These are phyloP conservation scores for Chrysoporthe puriensis DNA, from an alignment of 2,329 filamentous ascomycete species.

Conservation along the genomic window DNA sequence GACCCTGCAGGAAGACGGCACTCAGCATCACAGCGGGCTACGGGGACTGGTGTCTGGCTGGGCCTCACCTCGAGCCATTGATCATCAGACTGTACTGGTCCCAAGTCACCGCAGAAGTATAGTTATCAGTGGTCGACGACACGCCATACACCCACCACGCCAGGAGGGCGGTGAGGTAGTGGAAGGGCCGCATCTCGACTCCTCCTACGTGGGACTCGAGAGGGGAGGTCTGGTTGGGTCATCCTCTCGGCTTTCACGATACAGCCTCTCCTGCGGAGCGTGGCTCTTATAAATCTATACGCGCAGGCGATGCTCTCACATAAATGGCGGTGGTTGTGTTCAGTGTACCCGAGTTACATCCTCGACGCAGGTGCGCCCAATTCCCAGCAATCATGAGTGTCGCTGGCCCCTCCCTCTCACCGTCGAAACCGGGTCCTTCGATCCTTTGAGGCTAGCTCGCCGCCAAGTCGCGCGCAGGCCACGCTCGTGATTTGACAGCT, in stretches of 20 bases:
- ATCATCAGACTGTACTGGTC: slow-evolving; percentile 55
- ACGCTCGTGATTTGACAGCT: slow-evolving; percentile 8
- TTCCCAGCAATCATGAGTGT: slow-evolving; percentile 28
- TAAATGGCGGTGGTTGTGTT: background rate
- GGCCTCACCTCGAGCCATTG: slow-evolving; percentile 43
- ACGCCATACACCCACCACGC: slow-evolving; percentile 31
- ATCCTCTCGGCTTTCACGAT: background rate
- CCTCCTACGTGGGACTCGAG: background rate
- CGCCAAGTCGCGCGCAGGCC: background rate
- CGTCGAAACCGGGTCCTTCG: background rate
- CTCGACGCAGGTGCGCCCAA: slow-evolving; percentile 9
- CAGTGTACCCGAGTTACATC: slow-evolving; percentile 16
- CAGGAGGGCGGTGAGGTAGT: slow-evolving; percentile 19
- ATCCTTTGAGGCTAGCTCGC: slow-evolving; percentile 8
- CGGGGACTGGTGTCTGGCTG: slow-evolving; percentile 49
- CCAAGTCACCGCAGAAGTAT: slow-evolving; percentile 52
- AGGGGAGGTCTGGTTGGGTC: background rate
- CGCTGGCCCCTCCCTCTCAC: background rate
- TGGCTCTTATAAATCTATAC: background rate
- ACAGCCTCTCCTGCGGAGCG: too few species aligned
- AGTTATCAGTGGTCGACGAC: slow-evolving; percentile 43
- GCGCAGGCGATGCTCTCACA: background rate
- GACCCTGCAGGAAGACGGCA: slow-evolving; percentile 21
- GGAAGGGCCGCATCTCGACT: slow-evolving; percentile 24
- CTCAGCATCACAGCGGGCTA: slow-evolving; percentile 21